Evolutionary conservation across 2,329 filamentous ascomycete species (phyloP), one percentile per base, ranked within the genome.

Genomic region (Orbilia quercus): DNA sequence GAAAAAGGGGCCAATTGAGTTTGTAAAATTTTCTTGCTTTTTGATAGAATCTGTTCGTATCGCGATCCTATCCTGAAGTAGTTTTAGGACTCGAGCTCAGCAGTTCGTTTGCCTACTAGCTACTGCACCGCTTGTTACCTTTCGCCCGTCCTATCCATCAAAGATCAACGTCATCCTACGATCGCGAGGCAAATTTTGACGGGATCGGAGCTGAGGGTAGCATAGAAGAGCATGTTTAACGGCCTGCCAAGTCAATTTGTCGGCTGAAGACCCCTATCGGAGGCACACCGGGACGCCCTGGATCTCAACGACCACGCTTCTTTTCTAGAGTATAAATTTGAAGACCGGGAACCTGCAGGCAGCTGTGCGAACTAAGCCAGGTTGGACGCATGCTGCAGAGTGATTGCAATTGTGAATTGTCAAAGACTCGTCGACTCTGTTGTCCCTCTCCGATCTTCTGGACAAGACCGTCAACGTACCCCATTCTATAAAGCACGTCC

Each of bases 351-450:
- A 47, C 55, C 53, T 55, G 57, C 65, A 63, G 65, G 38, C 9
- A 45, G 34, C 20, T 22, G 42, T 44, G 25, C 36, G 40, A 50
- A 42, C 44, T 59, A 48, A n/a, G 50, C 44, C 50, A 48, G 42
- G 48, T 42, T 59, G 40, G 28, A 59, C 57, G 48, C 47, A 47
- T 54, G 53, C 59, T 72, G 67, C 67, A 60, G 66, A 72, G 67
- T 65, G 59, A 65, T n/a, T n/a, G n/a, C n/a, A n/a, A n/a, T 57
- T 60, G 45, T 72, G 59, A 72, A 51, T 36, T 63, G 66, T 59
- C 65, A 48, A 14, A n/a, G 42, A 50, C 40, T 38, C 57, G 50
- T 44, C 28, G 28, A 31, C n/a, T n/a, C n/a, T n/a, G n/a, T 31
- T 31, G 28, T 9, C 28, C 28, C 28, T 31, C 51, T 42, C 23